These are phyloP conservation scores for Fusarium musae DNA, from an alignment of 2,329 filamentous ascomycete species.

Conservation along the genomic window DNA sequence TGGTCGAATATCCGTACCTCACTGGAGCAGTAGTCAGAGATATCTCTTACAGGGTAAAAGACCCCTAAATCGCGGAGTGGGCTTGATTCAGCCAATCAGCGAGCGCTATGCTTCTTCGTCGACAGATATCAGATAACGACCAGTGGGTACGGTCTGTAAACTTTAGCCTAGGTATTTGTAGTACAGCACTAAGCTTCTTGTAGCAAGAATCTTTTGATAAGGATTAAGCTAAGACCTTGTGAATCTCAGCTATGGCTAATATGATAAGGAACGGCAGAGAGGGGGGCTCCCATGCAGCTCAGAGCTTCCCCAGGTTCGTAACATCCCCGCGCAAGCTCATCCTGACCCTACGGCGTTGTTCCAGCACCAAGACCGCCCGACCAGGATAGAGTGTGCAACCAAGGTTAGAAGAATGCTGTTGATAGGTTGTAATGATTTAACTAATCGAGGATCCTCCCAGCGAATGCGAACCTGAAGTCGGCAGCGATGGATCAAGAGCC, in stretches of 20 bases:
- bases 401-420: neutral
- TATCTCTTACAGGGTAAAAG: too few relatives aligned
- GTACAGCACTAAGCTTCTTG: neutral
- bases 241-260: neutral
- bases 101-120: neutral
- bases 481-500: neutral
- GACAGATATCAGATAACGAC: neutral
- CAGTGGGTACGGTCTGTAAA: neutral
- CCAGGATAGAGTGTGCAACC: neutral
- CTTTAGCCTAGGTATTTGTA: neutral
- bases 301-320: neutral
- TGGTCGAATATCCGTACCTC: neutral
- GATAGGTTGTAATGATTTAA: neutral
- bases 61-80: neutral
- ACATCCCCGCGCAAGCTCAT: neutral
- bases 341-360: neutral
- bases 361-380: neutral
- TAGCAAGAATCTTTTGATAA: neutral
- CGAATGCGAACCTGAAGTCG: neutral
- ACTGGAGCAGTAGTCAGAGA: neutral
- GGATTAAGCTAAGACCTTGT: neutral
- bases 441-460: neutral
- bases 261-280: neutral
- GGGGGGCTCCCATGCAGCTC: neutral
- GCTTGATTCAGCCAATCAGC: neutral